Evolutionary conservation across 345 rosid genomes (phyloP).

Genomic region (Eutrema yunnanense): DNA sequence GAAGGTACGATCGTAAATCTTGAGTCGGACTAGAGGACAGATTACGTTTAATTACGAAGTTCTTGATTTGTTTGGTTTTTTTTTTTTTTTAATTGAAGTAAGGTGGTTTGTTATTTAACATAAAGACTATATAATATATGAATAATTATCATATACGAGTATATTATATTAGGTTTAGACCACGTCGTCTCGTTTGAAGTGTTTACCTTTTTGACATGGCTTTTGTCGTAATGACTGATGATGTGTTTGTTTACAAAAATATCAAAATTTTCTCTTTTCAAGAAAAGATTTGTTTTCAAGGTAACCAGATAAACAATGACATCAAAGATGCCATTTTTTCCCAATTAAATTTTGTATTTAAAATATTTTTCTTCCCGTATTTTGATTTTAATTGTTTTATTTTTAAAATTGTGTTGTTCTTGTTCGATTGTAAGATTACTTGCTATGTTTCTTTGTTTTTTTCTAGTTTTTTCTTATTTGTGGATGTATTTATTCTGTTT

Average conservation of each 20-base stretch:
- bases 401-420: no score
- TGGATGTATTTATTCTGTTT: no score
- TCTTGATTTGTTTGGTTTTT: neutral
- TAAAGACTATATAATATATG: neutral
- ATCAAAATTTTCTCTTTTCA: neutral
- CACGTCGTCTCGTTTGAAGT: neutral
- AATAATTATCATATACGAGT: neutral
- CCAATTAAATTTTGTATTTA: no score
- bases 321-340: no score
- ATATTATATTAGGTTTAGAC: neutral
- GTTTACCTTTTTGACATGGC: neutral
- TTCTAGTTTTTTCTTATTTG: no score
- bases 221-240: constrained; percentile 1
- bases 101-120: constrained; percentile 13
- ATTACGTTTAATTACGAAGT: constrained; percentile 1
- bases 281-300: neutral
- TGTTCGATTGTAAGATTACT: no score
- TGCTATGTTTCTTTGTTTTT: no score
- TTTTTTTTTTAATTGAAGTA: neutral
- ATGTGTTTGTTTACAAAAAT: neutral
- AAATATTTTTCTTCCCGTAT: no score
- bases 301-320: no score
- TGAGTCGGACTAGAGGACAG: constrained; percentile 35
- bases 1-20: constrained; percentile 33
- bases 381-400: no score